Evolutionary conservation across 495 filamentous ascomycete species (phyloP), one percentile per base, ranked within the genome.

Genomic region (Poronia punctata): DNA sequence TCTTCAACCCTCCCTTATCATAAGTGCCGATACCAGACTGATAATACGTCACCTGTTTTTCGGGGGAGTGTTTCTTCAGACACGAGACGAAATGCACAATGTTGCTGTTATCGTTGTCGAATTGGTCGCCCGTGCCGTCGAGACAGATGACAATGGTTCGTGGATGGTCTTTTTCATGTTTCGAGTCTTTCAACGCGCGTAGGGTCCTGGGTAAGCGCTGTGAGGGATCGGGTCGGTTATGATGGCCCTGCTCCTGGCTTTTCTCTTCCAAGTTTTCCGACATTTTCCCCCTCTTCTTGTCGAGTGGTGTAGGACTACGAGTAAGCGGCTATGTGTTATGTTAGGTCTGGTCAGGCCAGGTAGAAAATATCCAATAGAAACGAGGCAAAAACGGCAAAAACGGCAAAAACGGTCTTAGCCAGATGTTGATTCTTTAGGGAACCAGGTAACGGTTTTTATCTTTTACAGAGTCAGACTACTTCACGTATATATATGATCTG

Each of bases 1-100:
- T 50, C 36, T 45, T 52, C 29, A 65, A 40, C 6, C 63, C 63
- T 37, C 48, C 40, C 7, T 50, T 51, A 40, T 52, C 61, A 34
- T 67, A 67, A 18, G 63, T 67, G 9, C 63, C 63, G 44, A 67
- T 65, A 8, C 64, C 60, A 32, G 60, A 53, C 44, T 67, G 64
- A 40, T 65, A 67, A 39, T 67, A 67, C 0, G 58, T 59, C 22
- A 65, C 39, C 42, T 67, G 64, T 17, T 43, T 10, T 31, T 35
- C 38, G 3, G 45, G 43, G n/a, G 46, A 44, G 31, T 59, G 52
- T 45, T 67, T 67, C 45, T 67, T 65, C 20, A 66, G 50, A 33
- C 59, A 61, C 2, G 55, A 55, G 14, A 65, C 52, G 23, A 67
- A 58, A 28, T 67, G 50, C 22, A 67, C 61, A 3, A 65, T 57